Conservation (phyloP, 495 filamentous ascomycete genomes). For the Beverwykella pulmonaria region DNA sequence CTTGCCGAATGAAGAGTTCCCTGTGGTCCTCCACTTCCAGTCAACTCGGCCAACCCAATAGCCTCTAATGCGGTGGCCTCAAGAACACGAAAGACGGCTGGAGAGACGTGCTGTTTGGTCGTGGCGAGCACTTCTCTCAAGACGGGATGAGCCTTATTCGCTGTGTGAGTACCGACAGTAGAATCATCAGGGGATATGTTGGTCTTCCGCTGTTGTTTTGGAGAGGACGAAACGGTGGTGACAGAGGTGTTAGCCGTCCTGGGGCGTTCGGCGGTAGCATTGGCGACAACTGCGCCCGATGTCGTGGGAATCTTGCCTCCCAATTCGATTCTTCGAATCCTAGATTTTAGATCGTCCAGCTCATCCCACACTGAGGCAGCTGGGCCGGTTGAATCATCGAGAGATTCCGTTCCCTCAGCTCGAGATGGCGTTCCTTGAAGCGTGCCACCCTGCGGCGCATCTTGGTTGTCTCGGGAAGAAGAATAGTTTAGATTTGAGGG, state of each 20-base stretch:
- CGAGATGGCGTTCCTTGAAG: conserved; percentile 30
- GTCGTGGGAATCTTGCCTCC: conserved; percentile 83
- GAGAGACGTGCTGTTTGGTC: conserved; percentile 64
- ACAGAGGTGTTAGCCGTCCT: conserved; percentile 91
- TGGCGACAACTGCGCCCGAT: conserved; percentile 76
- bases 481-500: conserved; percentile 40
- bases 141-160: conserved; percentile 68
- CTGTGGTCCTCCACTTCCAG: conserved; percentile 60
- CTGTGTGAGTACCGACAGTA: conserved; percentile 37
- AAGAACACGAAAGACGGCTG: conserved; percentile 77
- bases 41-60: conserved; percentile 69
- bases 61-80: conserved; percentile 84
- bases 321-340: conserved; percentile 88
- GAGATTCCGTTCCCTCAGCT: conserved; percentile 73
- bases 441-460: conserved; percentile 24
- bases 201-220: conserved; percentile 62
- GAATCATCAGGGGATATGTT: conserved; percentile 51
- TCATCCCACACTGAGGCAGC: conserved; percentile 98
- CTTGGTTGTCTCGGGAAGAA: conserved; percentile 30
- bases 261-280: conserved; percentile 75
- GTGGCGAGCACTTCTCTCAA: conserved; percentile 80
- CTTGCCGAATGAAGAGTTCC: conserved; percentile 68
- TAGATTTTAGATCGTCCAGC: conserved; percentile 90
- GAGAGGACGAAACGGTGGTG: conserved; percentile 87
- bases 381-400: conserved; percentile 79